phyloP scores from a whole-genome alignment of 495 filamentous ascomycete genomes.

The Recurvomyces mirabilis region DNA sequence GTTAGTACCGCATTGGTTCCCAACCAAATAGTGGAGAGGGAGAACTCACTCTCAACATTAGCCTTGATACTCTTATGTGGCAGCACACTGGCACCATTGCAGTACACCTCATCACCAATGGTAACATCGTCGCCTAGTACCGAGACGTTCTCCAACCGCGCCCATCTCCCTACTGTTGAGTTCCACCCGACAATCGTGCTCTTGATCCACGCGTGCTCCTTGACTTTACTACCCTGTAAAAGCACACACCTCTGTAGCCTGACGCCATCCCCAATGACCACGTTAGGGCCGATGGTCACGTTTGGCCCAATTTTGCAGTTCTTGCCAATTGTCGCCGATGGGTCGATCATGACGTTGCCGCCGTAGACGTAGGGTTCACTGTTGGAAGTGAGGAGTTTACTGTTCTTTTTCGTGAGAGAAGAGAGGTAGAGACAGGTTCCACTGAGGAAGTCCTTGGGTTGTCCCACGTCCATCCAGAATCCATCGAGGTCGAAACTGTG shows the following conservation, averaged over 20 bases:
- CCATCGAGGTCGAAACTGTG: slow-evolving; percentile 98
- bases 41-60: slow-evolving; percentile 75
- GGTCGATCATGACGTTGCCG: slow-evolving; percentile 94
- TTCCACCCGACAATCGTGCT: slow-evolving; percentile 99
- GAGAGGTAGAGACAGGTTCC: slow-evolving; percentile 96
- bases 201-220: slow-evolving; percentile 99
- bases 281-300: slow-evolving; percentile 90
- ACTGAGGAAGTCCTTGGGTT: slow-evolving; percentile 96
- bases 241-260: slow-evolving; percentile 89
- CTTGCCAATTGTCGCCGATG: slow-evolving; percentile 91
- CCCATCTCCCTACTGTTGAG: slow-evolving; percentile 90
- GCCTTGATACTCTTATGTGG: slow-evolving; percentile 99
- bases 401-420: slow-evolving; percentile 82
- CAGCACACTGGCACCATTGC: slow-evolving; percentile 92
- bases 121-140: slow-evolving; percentile 98
- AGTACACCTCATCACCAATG: slow-evolving; percentile 96
- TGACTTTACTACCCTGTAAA: slow-evolving; percentile 80
- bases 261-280: slow-evolving; percentile 90
- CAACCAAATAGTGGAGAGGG: not conserved
- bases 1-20: not conserved
- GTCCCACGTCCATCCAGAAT: slow-evolving; percentile 99
- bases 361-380: slow-evolving; percentile 78
- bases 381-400: slow-evolving; percentile 67
- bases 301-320: slow-evolving; percentile 98
- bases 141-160: slow-evolving; percentile 91